phyloP scores from a whole-genome alignment of 2,329 filamentous ascomycete genomes.

The Trichoderma atroviride region DNA sequence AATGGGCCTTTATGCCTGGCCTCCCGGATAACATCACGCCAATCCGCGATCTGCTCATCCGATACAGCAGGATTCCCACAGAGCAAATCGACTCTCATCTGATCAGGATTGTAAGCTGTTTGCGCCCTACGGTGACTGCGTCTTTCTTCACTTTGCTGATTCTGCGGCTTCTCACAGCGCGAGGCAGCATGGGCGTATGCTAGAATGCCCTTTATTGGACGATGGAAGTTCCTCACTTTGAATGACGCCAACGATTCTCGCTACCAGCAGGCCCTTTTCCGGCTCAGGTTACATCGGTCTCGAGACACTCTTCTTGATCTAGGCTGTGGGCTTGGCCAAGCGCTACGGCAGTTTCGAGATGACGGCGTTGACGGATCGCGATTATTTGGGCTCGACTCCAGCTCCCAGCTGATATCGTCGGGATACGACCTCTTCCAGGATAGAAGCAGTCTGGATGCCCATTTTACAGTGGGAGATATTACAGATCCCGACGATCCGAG shows the following conservation, averaged over 20 bases:
- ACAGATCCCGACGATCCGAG: constrained; percentile 45
- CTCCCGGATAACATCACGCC: constrained; percentile 44
- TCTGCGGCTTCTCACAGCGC: constrained; percentile 39
- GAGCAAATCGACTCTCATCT: constrained; percentile 43
- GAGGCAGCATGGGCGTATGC: constrained; percentile 51
- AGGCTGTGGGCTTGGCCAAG: constrained; percentile 55
- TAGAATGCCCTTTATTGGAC: constrained; percentile 50
- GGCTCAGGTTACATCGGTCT: constrained; percentile 45
- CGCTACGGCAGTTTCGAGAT: constrained; percentile 51
- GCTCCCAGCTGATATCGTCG: constrained; percentile 55
- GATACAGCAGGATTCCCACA: constrained; percentile 44
- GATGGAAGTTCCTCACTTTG: constrained; percentile 54
- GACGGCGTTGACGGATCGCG: constrained; percentile 53
- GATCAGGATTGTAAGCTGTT: constrained; percentile 39
- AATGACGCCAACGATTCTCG: constrained; percentile 45
- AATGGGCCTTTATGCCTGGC: constrained; percentile 43
- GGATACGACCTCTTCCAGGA: constrained; percentile 68
- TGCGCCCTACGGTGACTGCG: background rate
- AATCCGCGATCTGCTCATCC: constrained; percentile 42
- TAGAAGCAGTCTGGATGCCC: constrained; percentile 47
- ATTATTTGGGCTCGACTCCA: constrained; percentile 55
- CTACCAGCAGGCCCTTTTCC: constrained; percentile 48
- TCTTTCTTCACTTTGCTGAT: background rate
- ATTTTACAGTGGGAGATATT: constrained; percentile 56
- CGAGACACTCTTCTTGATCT: constrained; percentile 51